Evolutionary conservation across 1,139 yeast species (phyloP), one percentile per base, ranked within the genome.

Genomic region (Meyerozyma sp.): DNA sequence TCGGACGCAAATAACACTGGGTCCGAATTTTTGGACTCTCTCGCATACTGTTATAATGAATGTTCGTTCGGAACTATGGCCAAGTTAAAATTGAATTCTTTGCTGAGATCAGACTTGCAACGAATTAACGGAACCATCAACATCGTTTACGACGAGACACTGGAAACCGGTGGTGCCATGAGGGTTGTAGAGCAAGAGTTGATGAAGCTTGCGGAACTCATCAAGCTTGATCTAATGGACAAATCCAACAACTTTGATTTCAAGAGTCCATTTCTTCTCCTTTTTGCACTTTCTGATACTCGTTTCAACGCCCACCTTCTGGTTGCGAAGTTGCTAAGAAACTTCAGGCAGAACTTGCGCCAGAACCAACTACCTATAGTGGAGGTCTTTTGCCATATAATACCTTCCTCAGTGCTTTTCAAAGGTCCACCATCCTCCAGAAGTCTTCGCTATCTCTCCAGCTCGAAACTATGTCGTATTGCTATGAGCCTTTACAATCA

Each of bases 401-500:
- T 88, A 4, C 86, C 91, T 1, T 62, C 78, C 14, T 69, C 73
- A 5, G 68, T 73, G 38, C 52, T 73, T 20, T 73, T 81, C 29
- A 73, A 78, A 18, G 57, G 56, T 36, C 32, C 48, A 3, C 48
- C 56, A 2, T 65, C 66, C 32, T 62, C 64, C 39, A 75, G 75
- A 14, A 65, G 73, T 2, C 57, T 75, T 27, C 70, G 75, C 11
- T 65, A 79, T 26, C 65, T 79, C 1, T 77, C 90, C 3, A 75
- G 71, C 45, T 61, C 63, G 40, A 68, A 67, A 30, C 58, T 81
- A 32, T 65, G 79, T 2, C 72, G 72, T 42, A 51, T 86, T 6
- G 75, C 90, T 2, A 63, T 85, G 57, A 72, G 77, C 28, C 62
- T 89, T 4, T 91, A 88, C 63, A 87, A 87, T 55, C 66, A 68